phyloP scores from a whole-genome alignment of 2,329 filamentous ascomycete species.

The Pseudogymnoascus sp. region DNA sequence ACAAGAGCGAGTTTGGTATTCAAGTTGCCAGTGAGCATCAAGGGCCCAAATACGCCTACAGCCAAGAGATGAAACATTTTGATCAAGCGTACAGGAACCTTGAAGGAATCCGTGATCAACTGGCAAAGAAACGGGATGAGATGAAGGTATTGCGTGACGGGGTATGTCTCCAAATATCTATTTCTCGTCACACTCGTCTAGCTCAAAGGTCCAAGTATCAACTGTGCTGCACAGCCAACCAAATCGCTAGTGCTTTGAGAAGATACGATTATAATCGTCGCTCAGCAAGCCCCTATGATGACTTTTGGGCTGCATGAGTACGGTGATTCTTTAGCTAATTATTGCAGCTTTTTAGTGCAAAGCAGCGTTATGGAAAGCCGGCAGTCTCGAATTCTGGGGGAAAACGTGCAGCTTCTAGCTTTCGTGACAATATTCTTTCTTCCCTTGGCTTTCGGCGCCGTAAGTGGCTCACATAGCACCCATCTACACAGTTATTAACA shows the following conservation, averaged over 20 bases:
- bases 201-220: not conserved
- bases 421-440: constrained; percentile 36
- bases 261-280: too few species aligned
- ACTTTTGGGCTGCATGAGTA: not conserved
- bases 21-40: too few species aligned
- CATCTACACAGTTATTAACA: not conserved
- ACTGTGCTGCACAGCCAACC: not conserved
- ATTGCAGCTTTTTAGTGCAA: constrained; percentile 21
- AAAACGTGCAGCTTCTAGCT: constrained; percentile 33
- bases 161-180: not conserved
- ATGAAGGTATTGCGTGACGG: not conserved
- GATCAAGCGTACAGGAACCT: not conserved
- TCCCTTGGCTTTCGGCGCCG: constrained; percentile 29
- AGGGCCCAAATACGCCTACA: too few species aligned
- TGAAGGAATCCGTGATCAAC: not conserved
- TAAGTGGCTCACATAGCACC: constrained; percentile 4
- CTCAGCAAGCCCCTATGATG: not conserved
- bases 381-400: constrained; percentile 26
- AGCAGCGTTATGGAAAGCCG: constrained; percentile 26
- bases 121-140: not conserved
- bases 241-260: too few species aligned
- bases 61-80: not conserved
- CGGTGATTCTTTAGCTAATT: not conserved
- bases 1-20: too few species aligned
- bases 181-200: not conserved